A percentile compares a stretch with the other conserved stretches of the same genome.
phyloP scores from a whole-genome alignment of 495 filamentous ascomycete genomes.

The Filosporella fistucella region DNA sequence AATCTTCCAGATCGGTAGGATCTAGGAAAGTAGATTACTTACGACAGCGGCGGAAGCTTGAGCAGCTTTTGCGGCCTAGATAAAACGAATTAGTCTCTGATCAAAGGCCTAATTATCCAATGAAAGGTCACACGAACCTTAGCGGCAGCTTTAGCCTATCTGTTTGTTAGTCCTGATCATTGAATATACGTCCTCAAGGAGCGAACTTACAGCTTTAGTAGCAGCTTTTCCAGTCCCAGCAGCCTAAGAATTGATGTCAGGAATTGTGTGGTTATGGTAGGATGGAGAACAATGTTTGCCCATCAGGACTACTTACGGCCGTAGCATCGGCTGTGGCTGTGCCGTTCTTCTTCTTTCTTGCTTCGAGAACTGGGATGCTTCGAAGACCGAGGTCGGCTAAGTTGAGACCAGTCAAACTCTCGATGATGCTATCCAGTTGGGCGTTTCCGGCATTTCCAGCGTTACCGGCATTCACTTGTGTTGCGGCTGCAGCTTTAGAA shows the following conservation, averaged over 20 bases:
- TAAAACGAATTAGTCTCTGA: background rate
- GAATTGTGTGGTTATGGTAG: background rate
- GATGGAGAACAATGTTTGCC: background rate
- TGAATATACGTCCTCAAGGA: background rate
- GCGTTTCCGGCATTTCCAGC: background rate
- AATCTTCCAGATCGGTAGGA: too few species aligned
- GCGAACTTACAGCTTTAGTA: conserved; percentile 4
- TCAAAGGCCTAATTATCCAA: background rate
- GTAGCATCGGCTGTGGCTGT: conserved; percentile 4
- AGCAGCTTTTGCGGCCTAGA: background rate
- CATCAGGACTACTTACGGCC: background rate
- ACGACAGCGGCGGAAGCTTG: background rate
- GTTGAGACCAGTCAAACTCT: conserved; percentile 19
- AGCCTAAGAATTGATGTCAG: background rate
- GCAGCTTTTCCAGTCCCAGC: conserved; percentile 6
- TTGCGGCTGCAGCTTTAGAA: background rate
- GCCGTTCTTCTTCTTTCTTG: conserved; percentile 18
- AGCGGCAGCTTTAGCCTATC: background rate
- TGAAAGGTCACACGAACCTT: too few species aligned
- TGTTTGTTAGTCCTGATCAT: too few species aligned
- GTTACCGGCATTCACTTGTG: background rate
- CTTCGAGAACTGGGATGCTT: conserved; percentile 8
- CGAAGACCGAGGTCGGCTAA: conserved; percentile 14
- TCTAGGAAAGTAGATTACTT: too few species aligned
- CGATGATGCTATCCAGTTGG: conserved; percentile 7